Percentiles rank a stretch among this genome's conserved stretches.
phyloP scores from a whole-genome alignment of 2,329 filamentous ascomycete species.

The Colletotrichum karsti region DNA sequence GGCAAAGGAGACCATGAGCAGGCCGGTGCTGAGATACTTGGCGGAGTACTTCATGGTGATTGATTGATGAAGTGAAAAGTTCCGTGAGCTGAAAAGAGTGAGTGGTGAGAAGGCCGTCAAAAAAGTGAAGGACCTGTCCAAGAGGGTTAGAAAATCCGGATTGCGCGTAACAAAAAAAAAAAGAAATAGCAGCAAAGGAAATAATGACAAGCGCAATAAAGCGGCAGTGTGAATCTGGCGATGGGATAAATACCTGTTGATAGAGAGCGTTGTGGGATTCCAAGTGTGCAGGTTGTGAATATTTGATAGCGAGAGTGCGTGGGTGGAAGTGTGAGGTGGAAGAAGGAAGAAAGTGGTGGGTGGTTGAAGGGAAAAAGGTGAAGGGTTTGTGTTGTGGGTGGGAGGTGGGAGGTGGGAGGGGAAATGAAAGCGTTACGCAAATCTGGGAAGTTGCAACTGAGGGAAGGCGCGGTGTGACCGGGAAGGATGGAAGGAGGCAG shows the following conservation, averaged over 20 bases:
- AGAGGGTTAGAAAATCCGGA: not conserved
- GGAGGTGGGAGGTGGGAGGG: not conserved
- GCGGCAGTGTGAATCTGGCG: not conserved
- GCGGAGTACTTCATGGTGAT: slow-evolving; percentile 21
- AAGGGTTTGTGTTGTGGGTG: not conserved
- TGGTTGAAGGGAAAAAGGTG: not conserved
- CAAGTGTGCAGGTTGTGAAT: not conserved
- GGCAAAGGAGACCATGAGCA: slow-evolving; percentile 48
- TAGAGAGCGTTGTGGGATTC: not conserved
- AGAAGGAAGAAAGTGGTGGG: not conserved
- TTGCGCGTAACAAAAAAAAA: not conserved
- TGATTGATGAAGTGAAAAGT: not conserved
- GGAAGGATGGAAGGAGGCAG: slow-evolving; percentile 6
- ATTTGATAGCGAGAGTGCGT: not conserved
- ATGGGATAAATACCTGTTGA: not conserved
- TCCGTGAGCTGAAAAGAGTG: slow-evolving; percentile 2
- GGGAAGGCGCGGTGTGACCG: slow-evolving; percentile 17
- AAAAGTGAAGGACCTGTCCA: not conserved
- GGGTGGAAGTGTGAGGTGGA: not conserved
- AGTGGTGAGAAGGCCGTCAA: not conserved
- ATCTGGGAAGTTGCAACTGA: slow-evolving; percentile 14
- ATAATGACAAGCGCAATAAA: not conserved
- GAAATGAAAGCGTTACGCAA: slow-evolving; percentile 16
- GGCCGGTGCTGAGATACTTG: slow-evolving; percentile 35
- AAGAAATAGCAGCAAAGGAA: not conserved